A percentile compares a stretch with the other conserved stretches of the same genome.
phyloP scores from a whole-genome alignment of 371 early-diverging fungal species.

The Parasitella parasitica region DNA sequence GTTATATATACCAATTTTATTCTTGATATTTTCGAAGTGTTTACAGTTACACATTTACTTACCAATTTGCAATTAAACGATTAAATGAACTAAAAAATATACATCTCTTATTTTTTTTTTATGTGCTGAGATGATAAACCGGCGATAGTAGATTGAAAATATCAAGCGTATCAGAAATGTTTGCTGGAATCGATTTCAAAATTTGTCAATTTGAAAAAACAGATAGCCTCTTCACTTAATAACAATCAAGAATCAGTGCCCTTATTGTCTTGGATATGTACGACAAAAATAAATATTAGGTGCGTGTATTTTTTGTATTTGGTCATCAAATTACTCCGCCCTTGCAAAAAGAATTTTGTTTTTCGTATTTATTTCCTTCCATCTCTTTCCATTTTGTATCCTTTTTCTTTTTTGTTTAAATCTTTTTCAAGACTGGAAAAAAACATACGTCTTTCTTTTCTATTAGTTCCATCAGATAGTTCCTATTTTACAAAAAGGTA shows the following conservation, averaged over 20 bases:
- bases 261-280: not conserved
- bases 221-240: too few relatives aligned
- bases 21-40: too few relatives aligned
- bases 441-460: not conserved
- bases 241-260: not conserved
- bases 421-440: not conserved
- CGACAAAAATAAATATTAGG: not conserved
- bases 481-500: not conserved
- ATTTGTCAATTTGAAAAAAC: not conserved
- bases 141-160: not conserved
- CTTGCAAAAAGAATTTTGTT: not conserved
- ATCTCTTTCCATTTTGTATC: not conserved
- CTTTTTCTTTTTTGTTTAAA: not conserved
- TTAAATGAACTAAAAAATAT: not conserved
- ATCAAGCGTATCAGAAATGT: not conserved
- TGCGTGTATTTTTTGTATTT: not conserved
- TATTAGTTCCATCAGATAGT: not conserved
- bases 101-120: not conserved
- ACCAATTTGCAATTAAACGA: not conserved
- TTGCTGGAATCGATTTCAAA: not conserved
- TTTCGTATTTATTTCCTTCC: not conserved
- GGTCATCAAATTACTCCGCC: conserved; percentile 1
- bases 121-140: not conserved
- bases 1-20: too few relatives aligned
- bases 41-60: not conserved